phyloP scores from a whole-genome alignment of 306 rosid species.

The Purshia tridentata region DNA sequence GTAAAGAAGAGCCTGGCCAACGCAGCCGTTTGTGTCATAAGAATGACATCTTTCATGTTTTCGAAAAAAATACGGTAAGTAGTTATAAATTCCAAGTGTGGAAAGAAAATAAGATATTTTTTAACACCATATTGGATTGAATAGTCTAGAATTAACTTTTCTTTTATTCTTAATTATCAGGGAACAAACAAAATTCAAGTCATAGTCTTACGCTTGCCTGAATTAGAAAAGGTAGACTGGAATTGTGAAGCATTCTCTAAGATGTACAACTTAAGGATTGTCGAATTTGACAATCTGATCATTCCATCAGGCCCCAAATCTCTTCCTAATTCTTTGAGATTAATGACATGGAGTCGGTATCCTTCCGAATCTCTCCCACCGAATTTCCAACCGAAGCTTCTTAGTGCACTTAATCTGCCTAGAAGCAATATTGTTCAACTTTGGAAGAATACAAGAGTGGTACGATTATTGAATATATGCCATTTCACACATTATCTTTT shows the following conservation, averaged over 20 bases:
- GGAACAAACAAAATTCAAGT: constrained; percentile 6
- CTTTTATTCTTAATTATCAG: neutral
- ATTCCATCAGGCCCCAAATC: neutral
- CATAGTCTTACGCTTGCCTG: neutral
- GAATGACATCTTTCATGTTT: constrained; percentile 17
- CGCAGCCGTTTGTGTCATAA: constrained; percentile 25
- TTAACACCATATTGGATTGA: neutral
- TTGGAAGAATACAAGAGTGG: neutral
- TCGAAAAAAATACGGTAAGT: constrained; percentile 19
- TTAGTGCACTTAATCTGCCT: constrained; percentile 8
- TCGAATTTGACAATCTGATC: neutral
- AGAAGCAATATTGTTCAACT: constrained; percentile 6
- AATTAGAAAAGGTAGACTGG: constrained; percentile 24
- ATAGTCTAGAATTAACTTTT: neutral
- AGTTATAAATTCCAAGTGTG: neutral
- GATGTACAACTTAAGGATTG: constrained; percentile 18
- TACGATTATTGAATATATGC: no score
- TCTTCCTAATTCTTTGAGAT: constrained; percentile 20
- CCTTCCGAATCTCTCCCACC: neutral
- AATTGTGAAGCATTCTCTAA: constrained; percentile 1
- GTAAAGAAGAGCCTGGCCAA: neutral
- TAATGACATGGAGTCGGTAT: constrained; percentile 16
- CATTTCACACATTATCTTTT: no score
- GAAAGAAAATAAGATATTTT: neutral
- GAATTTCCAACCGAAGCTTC: neutral